Conservation (phyloP, 139 green algal genomes). For the Pleodorina starrii region DNA sequence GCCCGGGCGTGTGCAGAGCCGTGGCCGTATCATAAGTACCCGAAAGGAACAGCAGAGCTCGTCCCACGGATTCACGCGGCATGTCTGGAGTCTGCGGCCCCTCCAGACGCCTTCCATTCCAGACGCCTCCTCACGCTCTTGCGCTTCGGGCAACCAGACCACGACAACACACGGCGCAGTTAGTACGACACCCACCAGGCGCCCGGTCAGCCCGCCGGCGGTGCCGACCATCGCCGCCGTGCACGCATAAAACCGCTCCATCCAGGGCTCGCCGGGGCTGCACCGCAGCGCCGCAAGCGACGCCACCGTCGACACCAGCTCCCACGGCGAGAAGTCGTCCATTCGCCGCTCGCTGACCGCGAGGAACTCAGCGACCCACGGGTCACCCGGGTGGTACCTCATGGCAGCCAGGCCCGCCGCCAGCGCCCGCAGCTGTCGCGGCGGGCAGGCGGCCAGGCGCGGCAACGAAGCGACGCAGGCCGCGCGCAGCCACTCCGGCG, state of each 20-base stretch:
- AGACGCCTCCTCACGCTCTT: too few relatives aligned
- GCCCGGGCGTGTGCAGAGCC: too few relatives aligned
- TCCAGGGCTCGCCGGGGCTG: constrained; percentile 49
- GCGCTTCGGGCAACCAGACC: too few relatives aligned
- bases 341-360: neutral
- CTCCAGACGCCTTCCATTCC: too few relatives aligned
- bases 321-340: neutral
- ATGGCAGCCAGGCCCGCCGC: constrained; percentile 5
- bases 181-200: constrained; percentile 31
- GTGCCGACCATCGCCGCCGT: neutral
- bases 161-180: too few relatives aligned
- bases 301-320: constrained; percentile 17
- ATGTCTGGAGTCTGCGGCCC: too few relatives aligned
- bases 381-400: constrained; percentile 42
- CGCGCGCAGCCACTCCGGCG: neutral
- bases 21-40: too few relatives aligned
- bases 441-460: neutral
- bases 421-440: constrained; percentile 27
- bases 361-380: constrained; percentile 45
- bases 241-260: constrained; percentile 35
- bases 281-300: constrained; percentile 51
- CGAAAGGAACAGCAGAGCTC: too few relatives aligned
- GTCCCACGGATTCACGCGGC: too few relatives aligned
- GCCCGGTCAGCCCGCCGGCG: constrained; percentile 24
- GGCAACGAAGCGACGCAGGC: neutral